Evolutionary conservation across 768 basidiomycete genomes (phyloP).

Genomic region (Boletus rubropictus): DNA sequence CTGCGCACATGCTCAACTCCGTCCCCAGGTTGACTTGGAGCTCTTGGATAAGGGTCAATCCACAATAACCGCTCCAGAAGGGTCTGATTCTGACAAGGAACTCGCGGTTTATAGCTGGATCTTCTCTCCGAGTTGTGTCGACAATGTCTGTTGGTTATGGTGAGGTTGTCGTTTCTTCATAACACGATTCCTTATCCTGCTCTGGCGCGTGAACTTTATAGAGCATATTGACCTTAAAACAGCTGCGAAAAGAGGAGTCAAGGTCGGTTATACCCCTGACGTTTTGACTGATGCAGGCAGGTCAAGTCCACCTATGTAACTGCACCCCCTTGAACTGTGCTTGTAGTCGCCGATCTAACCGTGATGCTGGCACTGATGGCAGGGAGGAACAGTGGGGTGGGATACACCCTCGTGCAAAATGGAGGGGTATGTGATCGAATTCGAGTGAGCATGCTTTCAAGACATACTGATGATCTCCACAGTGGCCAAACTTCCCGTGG

Average conservation of each 20-base stretch:
- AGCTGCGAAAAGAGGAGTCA: slow-evolving; percentile 54
- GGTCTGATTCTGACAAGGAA: not conserved
- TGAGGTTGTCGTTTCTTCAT: slow-evolving; percentile 26
- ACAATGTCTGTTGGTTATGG: slow-evolving; percentile 92
- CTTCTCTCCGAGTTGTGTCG: slow-evolving; percentile 73
- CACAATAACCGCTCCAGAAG: not conserved
- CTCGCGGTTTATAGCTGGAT: slow-evolving; percentile 52
- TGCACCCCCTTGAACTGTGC: not conserved
- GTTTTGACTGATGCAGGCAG: slow-evolving; percentile 87
- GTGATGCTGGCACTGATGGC: slow-evolving; percentile 95
- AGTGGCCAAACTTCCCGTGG: slow-evolving; percentile 84
- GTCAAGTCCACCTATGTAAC: slow-evolving; percentile 1
- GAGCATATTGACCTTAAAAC: slow-evolving; percentile 76
- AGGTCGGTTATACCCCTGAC: slow-evolving; percentile 88
- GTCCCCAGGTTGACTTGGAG: slow-evolving; percentile 61
- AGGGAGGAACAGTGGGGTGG: slow-evolving; percentile 67
- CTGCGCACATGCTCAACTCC: not conserved
- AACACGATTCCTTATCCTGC: not conserved
- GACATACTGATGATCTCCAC: not conserved
- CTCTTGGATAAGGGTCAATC: slow-evolving; percentile 38
- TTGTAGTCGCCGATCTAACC: slow-evolving; percentile 78
- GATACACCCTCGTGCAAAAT: slow-evolving; percentile 56
- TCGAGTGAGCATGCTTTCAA: not conserved
- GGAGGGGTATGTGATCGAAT: slow-evolving; percentile 50
- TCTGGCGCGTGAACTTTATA: slow-evolving; percentile 25